phyloP scores from a whole-genome alignment of 2,329 filamentous ascomycete genomes.

The Claviceps africana region DNA sequence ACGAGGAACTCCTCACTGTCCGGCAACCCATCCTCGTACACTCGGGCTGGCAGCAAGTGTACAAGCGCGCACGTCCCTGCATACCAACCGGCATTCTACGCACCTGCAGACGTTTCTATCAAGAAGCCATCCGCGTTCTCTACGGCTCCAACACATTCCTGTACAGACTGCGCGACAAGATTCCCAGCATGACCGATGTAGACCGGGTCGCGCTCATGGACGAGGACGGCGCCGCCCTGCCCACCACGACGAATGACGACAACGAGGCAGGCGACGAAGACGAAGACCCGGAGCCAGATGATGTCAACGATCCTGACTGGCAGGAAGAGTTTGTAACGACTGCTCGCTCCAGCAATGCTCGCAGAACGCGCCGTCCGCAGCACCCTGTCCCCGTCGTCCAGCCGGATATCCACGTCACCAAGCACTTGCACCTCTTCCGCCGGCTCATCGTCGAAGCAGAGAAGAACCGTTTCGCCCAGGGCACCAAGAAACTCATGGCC shows the following conservation, averaged over 20 bases:
- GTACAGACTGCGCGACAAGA: conserved; percentile 29
- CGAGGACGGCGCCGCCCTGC: conserved; percentile 1
- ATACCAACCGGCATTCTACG: conserved; percentile 25
- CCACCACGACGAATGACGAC: conserved; percentile 1
- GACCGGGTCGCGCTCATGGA: conserved; percentile 8
- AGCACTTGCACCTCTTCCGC: conserved; percentile 26
- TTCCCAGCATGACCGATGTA: conserved; percentile 9
- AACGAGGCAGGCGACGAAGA: conserved; percentile 3
- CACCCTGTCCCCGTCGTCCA: not conserved
- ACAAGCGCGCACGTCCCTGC: conserved; percentile 13
- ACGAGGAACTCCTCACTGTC: conserved; percentile 18
- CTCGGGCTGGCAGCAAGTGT: conserved; percentile 20
- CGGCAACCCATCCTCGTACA: conserved; percentile 20
- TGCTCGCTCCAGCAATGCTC: not conserved
- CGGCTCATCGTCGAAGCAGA: conserved; percentile 29
- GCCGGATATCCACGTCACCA: conserved; percentile 17
- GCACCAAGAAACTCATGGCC: conserved; percentile 18
- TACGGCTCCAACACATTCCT: conserved; percentile 34
- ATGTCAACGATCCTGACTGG: conserved; percentile 7
- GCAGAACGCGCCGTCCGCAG: not conserved
- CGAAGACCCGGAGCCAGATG: conserved; percentile 6
- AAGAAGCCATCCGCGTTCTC: conserved; percentile 26
- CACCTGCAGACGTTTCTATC: conserved; percentile 19
- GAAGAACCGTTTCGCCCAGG: conserved; percentile 19
- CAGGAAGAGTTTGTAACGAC: conserved; percentile 1